Evolutionary conservation across 2,329 filamentous ascomycete genomes (phyloP).

Genomic region (Fusarium transvaalense): DNA sequence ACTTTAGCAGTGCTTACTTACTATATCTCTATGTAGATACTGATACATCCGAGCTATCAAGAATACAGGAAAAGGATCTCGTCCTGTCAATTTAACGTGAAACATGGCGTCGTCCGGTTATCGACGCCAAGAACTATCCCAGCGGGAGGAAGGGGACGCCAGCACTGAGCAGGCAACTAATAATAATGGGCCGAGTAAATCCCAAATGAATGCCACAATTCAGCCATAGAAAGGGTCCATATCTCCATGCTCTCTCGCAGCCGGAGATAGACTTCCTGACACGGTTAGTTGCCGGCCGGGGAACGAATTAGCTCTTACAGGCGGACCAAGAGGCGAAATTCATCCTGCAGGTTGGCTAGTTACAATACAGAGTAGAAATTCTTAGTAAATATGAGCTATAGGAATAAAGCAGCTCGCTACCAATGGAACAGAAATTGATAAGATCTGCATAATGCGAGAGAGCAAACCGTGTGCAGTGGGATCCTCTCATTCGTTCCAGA

Average conservation of each 20-base stretch:
- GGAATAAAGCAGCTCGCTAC: not conserved
- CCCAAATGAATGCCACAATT: not conserved
- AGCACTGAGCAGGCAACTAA: not conserved
- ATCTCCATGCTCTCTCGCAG: not conserved
- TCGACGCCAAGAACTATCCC: slow-evolving; percentile 5
- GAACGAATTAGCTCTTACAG: not conserved
- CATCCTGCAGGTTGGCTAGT: not conserved
- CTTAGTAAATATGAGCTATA: slow-evolving; percentile 4
- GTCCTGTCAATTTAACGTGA: slow-evolving; percentile 1
- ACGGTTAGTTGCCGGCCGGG: not conserved
- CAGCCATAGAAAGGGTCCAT: not conserved
- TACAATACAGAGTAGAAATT: too few species aligned
- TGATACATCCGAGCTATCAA: not conserved
- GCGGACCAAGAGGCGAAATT: not conserved
- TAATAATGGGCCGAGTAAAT: not conserved
- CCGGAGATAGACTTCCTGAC: slow-evolving; percentile 1
- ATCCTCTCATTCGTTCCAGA: not conserved
- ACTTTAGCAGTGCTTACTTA: not conserved
- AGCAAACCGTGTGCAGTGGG: not conserved
- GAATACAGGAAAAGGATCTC: not conserved
- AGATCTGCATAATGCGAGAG: slow-evolving; percentile 1
- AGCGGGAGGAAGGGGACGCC: not conserved
- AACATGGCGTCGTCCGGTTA: not conserved
- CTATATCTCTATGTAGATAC: too few species aligned
- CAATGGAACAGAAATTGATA: not conserved